Percentiles rank a stretch among this genome's conserved stretches.
phyloP scores from a whole-genome alignment of 2,329 filamentous ascomycete species.

The Fusarium sarcochroum region DNA sequence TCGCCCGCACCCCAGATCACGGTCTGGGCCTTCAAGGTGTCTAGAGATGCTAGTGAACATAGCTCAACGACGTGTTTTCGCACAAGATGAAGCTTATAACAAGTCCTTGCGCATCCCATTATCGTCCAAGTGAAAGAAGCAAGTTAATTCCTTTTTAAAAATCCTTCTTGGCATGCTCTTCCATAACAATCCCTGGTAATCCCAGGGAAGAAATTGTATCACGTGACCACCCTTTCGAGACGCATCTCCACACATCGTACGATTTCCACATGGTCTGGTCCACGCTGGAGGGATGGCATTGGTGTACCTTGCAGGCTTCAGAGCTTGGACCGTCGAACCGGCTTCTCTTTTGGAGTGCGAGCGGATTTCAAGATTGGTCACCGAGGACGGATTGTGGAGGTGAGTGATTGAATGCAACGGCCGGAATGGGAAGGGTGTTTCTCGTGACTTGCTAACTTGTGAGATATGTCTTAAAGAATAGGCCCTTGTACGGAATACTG shows the following conservation, averaged over 20 bases:
- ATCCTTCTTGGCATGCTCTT: neutral
- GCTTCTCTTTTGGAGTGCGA: constrained; percentile 16
- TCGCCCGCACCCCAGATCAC: constrained; percentile 29
- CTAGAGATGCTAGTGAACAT: constrained; percentile 4
- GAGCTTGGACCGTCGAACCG: too few species aligned
- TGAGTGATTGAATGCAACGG: neutral
- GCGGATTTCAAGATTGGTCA: neutral
- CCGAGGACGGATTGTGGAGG: constrained; percentile 5
- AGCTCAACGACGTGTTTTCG: neutral
- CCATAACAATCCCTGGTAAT: accelerated
- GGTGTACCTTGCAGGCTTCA: constrained; percentile 16
- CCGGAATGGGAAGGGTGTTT: constrained; percentile 11
- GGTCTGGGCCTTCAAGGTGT: constrained; percentile 44
- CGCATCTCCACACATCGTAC: constrained; percentile 45
- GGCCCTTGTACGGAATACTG: too few species aligned
- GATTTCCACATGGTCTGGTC: constrained; percentile 38
- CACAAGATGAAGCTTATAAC: accelerated
- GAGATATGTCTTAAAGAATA: too few species aligned
- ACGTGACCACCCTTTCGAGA: constrained; percentile 38
- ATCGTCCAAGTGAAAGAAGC: too few species aligned
- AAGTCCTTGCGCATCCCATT: accelerated
- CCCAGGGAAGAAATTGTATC: too few species aligned
- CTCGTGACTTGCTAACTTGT: neutral
- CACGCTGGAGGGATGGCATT: constrained; percentile 17
- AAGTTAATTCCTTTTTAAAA: neutral